Evolutionary conservation across 192 early-diverging fungal species (phyloP), one percentile per base, ranked within the genome.

Genomic region (Jimgerdemannia lactiflua): DNA sequence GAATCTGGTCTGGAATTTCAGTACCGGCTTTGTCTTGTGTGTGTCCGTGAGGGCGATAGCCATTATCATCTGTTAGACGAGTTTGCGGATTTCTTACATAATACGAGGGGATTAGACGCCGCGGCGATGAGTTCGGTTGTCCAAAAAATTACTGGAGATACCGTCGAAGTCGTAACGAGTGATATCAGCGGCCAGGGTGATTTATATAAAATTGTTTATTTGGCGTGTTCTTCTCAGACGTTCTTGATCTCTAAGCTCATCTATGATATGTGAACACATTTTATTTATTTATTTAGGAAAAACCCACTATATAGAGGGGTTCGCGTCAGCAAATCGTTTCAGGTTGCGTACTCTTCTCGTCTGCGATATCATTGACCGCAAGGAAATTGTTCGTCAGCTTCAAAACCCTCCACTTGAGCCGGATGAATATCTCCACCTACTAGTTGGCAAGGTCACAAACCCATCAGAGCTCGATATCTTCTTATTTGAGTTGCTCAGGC

Each of bases 21-120:
- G 49, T 59, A 10, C 2, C 49, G 14, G 49, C 49, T 59, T 14
- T 10, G 49, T 14, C 42, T 77, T 4, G 68, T 77, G 41, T 77
- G 75, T 66, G 71, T 63, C 42, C 39, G 64, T 43, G 71, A 73
- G 59, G 4, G 9, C 11, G 75, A 59, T 67, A 17, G 71, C 8
- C 75, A 72, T 66, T 70, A 77, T 42, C 68, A 77, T 64, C 68
- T 77, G 42, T 39, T 77, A 4, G 75, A 77, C 49, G 70, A 77
- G 64, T 77, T 77, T 72, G 42, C 29, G 4, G 17, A 77, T 41
- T 18, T 72, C 42, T 69, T 77, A 19, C 64, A 72, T 49, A 63
- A 18, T 3, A 77, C 75, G 4, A 49, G 40, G 10, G 75, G 75
- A 43, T 65, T 77, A n/a, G 59, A 71, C 2, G 29, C 7, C 14